These are phyloP conservation scores for Coniochaeta pulveracea DNA, from an alignment of 2,329 filamentous ascomycete genomes.

Conservation along the genomic window DNA sequence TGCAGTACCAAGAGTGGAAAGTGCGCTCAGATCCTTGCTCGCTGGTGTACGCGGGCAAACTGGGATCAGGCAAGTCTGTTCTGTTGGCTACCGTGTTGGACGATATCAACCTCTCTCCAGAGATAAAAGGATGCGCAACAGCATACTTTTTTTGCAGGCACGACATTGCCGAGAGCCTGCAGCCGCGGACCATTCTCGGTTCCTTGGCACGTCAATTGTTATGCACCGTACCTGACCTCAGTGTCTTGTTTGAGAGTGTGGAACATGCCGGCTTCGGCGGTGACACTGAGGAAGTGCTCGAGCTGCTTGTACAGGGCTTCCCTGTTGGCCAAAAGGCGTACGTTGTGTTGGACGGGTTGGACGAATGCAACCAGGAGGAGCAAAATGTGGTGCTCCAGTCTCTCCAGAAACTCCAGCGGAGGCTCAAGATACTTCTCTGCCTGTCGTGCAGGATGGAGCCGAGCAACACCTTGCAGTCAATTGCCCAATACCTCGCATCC, in stretches of 20 bases:
- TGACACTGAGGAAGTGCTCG: conserved; percentile 9
- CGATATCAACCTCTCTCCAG: conserved; percentile 17
- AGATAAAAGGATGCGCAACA: conserved; percentile 7
- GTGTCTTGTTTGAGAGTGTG: conserved; percentile 5
- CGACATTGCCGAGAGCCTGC: conserved; percentile 17
- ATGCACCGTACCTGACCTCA: conserved; percentile 12
- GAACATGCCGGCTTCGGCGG: neutral
- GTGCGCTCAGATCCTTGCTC: conserved; percentile 9
- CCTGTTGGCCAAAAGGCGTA: conserved; percentile 12
- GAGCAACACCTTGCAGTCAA: conserved; percentile 1
- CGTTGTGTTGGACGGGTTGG: conserved; percentile 21
- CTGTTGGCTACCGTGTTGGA: conserved; percentile 30
- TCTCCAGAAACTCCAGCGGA: conserved; percentile 5
- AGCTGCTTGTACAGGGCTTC: conserved; percentile 12
- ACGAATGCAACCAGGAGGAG: conserved; percentile 15
- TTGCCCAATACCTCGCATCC: conserved; percentile 3
- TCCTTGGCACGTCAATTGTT: conserved; percentile 24
- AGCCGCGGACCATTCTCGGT: conserved; percentile 17
- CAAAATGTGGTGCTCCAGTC: neutral
- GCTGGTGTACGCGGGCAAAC: conserved; percentile 24
- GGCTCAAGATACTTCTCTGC: conserved; percentile 6
- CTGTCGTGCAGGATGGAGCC: conserved; percentile 7
- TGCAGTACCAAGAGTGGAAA: conserved; percentile 12
- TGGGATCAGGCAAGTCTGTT: conserved; percentile 33
- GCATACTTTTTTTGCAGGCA: conserved; percentile 23